A percentile compares a stretch with the other conserved stretches of the same genome.
These are phyloP conservation scores for Nitzschia sp. DNA, from an alignment of 108 stramenopile species.

Conservation along the genomic window DNA sequence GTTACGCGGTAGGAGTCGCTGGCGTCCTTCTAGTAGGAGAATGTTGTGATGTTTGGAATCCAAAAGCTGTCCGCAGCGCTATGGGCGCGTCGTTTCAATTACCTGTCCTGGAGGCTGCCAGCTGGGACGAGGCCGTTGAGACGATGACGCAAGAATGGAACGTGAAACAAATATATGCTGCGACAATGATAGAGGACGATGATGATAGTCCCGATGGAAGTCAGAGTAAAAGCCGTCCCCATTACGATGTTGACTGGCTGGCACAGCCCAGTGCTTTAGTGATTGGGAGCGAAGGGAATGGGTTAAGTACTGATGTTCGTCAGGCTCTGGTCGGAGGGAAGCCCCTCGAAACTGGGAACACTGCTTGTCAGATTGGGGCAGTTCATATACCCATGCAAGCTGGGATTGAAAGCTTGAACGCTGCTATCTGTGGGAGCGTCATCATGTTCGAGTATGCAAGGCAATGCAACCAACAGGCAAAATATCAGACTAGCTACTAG, in stretches of 20 bases:
- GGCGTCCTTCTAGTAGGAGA: constrained; percentile 71
- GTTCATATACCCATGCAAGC: constrained; percentile 81
- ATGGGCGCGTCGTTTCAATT: constrained; percentile 84
- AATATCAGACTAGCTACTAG: not conserved
- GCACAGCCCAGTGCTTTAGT: constrained; percentile 48
- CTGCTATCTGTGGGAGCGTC: constrained; percentile 83
- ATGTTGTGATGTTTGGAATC: constrained; percentile 85
- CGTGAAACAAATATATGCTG: constrained; percentile 59
- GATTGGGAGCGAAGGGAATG: constrained; percentile 82
- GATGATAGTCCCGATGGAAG: constrained; percentile 7
- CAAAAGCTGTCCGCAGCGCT: constrained; percentile 78
- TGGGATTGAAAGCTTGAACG: constrained; percentile 88
- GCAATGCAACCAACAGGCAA: constrained; percentile 13
- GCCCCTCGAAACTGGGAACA: not conserved
- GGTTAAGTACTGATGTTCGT: constrained; percentile 57
- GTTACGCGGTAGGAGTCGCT: constrained; percentile 64
- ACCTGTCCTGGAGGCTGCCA: constrained; percentile 47
- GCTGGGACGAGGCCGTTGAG: constrained; percentile 37
- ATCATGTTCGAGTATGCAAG: constrained; percentile 77
- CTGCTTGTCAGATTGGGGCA: constrained; percentile 32
- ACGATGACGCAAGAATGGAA: constrained; percentile 37
- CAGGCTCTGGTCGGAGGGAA: constrained; percentile 40
- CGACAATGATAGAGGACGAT: constrained; percentile 64
- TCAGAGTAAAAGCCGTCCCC: constrained; percentile 5
- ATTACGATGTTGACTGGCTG: constrained; percentile 68